A percentile compares a stretch with the other conserved stretches of the same genome.
phyloP scores from a whole-genome alignment of 2,329 filamentous ascomycete species.

The Grosmannia clavigera region DNA sequence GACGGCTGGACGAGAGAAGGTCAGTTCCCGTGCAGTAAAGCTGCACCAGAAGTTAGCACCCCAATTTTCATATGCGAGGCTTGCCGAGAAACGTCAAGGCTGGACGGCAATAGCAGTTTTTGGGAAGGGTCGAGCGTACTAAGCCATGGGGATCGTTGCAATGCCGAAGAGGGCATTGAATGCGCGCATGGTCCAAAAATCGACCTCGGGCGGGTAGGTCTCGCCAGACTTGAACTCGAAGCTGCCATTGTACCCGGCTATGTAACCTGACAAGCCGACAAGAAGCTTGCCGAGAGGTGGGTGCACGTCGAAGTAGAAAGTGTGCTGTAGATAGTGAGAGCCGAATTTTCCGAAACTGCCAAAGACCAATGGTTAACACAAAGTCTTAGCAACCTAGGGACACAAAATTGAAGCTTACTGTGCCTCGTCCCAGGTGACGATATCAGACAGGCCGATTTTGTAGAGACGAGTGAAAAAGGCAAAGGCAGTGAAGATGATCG shows the following conservation, averaged over 20 bases:
- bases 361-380: conserved; percentile 2
- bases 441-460: conserved; percentile 56
- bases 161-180: conserved; percentile 96
- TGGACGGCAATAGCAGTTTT: no score
- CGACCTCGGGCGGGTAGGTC: conserved; percentile 80
- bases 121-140: conserved; percentile 24
- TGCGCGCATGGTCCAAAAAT: conserved; percentile 97
- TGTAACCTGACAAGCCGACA: conserved; percentile 86
- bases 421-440: conserved; percentile 57
- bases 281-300: conserved; percentile 97
- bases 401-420: conserved; percentile 34
- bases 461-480: conserved; percentile 56
- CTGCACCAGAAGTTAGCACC: conserved; percentile 1
- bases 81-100: no score
- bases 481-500: conserved; percentile 47
- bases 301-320: conserved; percentile 88
- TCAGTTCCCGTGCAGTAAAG: conserved; percentile 83
- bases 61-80: background rate
- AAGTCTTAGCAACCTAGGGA: background rate
- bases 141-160: conserved; percentile 82
- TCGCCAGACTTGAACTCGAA: conserved; percentile 99
- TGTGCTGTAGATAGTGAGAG: conserved; percentile 96
- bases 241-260: conserved; percentile 96
- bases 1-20: conserved; percentile 73
- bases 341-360: conserved; percentile 88